Evolutionary conservation across 2,329 filamentous ascomycete species (phyloP).

Genomic region (Penicillium vulpinum): DNA sequence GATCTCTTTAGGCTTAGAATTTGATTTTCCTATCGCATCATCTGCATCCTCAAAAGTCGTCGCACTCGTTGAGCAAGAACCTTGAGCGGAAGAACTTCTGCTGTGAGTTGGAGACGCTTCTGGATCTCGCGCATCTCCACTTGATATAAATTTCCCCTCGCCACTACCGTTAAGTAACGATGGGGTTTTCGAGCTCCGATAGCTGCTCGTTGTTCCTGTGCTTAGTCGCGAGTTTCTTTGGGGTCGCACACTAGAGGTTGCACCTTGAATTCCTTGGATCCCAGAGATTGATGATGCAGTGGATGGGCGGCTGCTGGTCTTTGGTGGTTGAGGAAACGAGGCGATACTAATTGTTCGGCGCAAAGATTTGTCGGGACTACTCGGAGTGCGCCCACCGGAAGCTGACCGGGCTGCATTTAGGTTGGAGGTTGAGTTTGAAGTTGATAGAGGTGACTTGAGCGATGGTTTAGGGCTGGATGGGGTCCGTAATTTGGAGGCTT

Average conservation of each 20-base stretch:
- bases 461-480: constrained; percentile 57
- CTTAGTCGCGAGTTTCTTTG: constrained; percentile 59
- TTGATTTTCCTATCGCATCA: constrained; percentile 50
- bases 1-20: constrained; percentile 59
- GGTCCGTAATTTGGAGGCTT: constrained; percentile 58
- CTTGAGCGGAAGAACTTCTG: constrained; percentile 86
- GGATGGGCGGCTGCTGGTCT: constrained; percentile 65
- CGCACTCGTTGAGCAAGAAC: constrained; percentile 85
- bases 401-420: constrained; percentile 59
- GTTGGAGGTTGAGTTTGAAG: constrained; percentile 52
- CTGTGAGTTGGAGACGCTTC: constrained; percentile 86
- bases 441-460: constrained; percentile 51
- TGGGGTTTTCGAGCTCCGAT: constrained; percentile 57
- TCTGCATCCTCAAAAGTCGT: constrained; percentile 82
- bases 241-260: constrained; percentile 45
- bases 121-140: constrained; percentile 64
- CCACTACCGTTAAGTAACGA: constrained; percentile 78
- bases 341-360: constrained; percentile 92
- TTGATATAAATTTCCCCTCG: constrained; percentile 71
- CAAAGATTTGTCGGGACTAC: constrained; percentile 64
- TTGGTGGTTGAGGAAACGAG: constrained; percentile 86
- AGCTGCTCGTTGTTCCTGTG: constrained; percentile 54
- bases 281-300: constrained; percentile 51
- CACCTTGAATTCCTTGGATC: constrained; percentile 34
- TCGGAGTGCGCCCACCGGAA: constrained; percentile 55